Base-by-base conservation (phyloP, 805 yeast species). In the Candida stauntonica region DNA sequence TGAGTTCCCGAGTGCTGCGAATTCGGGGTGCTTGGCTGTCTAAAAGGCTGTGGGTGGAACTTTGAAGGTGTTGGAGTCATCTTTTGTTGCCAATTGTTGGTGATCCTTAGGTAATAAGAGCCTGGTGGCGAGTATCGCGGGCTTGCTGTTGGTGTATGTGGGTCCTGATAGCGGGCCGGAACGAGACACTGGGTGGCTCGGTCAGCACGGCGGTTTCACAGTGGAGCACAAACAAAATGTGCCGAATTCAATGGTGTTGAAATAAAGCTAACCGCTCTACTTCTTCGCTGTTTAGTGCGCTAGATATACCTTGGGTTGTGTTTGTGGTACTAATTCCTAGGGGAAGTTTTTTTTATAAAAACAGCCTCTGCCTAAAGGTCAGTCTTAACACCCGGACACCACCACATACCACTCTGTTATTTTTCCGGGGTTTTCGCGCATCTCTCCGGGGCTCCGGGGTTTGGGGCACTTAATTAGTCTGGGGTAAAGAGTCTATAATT, bases 31-130 rank as follows among this genome's bases (percentile, higher is more conserved):
- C 35, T 23, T 7, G 56, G 53, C 13, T 43, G 45, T 52, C 74
- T 59, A 50, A 63, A 54, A 1, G 54, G 45, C 3, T 67, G 57
- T 13, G 58, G 58, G 14, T 62, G 64, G 42, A 55, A 63, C 42
- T 65, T 67, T 20, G 51, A 44, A 35, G 57, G 55, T 12, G 56
- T 51, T 14, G 50, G 45, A 2, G 41, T 30, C 52, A 50, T 50
- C 9, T 21, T 21, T 21, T 29, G 36, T 36, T 29, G 20, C 6
- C 19, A 24, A 21, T 21, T 21, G 5, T 54, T 31, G 29, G 35
- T n/a, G n/a, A n/a, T n/a, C n/a, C n/a, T n/a, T n/a, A n/a, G n/a
- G n/a, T n/a, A n/a, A n/a, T n/a, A n/a, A n/a, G n/a, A n/a, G n/a
- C n/a, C n/a, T n/a, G n/a, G n/a, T n/a, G n/a, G n/a, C n/a, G n/a